phyloP scores from a whole-genome alignment of 768 basidiomycete species.

The Rhizopogon vesiculosus region DNA sequence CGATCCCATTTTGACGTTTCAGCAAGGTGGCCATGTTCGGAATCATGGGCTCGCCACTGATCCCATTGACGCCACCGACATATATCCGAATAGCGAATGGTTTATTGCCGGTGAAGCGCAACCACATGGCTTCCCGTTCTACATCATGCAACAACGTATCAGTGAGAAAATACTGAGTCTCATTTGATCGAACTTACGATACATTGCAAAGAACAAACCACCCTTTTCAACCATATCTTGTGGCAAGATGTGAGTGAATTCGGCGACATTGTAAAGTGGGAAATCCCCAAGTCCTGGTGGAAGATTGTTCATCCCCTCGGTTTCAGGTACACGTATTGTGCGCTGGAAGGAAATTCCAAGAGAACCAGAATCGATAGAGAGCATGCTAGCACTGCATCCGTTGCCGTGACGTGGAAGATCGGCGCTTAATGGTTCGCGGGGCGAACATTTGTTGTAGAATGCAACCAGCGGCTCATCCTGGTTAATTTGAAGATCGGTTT shows the following conservation, averaged over 20 bases:
- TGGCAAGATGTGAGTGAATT: constrained; percentile 12
- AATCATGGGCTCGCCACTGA: constrained; percentile 15
- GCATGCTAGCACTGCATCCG: background rate
- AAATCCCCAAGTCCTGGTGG: background rate
- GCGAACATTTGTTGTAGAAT: background rate
- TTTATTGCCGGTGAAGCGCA: no score
- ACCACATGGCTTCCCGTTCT: no score
- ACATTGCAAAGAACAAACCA: constrained; percentile 19
- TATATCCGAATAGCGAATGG: no score
- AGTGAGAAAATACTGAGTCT: background rate
- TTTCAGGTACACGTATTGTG: background rate
- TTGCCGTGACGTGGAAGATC: background rate
- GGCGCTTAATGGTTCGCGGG: background rate
- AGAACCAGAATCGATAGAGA: background rate
- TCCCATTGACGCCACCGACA: constrained; percentile 14
- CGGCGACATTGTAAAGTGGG: constrained; percentile 12
- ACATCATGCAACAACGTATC: no score
- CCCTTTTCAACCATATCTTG: constrained; percentile 15
- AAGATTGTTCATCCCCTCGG: background rate
- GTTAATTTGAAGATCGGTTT: background rate
- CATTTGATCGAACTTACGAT: background rate
- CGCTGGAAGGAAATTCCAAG: background rate
- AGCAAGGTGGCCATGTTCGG: background rate
- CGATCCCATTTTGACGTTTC: background rate
- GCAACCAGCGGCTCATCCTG: background rate